Conservation (phyloP, 805 yeast genomes). For the Brettanomyces anomalus region DNA sequence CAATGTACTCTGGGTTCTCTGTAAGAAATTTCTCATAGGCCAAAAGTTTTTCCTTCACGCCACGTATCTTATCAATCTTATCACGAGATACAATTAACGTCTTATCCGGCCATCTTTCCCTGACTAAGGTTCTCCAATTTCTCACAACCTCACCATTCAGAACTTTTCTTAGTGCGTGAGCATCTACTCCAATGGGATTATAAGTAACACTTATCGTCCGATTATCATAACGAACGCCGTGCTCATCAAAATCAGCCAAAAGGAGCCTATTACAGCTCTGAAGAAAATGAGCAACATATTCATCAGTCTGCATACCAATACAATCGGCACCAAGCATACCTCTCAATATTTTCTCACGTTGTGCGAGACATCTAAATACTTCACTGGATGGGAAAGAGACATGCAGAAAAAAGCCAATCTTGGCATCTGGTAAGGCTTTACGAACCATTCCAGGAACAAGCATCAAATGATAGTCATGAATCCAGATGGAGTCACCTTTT, state of each 20-base stretch:
- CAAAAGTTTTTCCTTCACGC: slow-evolving; percentile 75
- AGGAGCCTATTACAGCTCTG: slow-evolving; percentile 83
- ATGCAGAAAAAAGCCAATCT: slow-evolving; percentile 87
- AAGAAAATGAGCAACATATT: slow-evolving; percentile 86
- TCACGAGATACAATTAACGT: slow-evolving; percentile 79
- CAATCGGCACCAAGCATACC: slow-evolving; percentile 89
- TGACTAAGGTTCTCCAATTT: slow-evolving; percentile 61
- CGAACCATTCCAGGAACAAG: slow-evolving; percentile 82
- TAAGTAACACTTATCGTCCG: slow-evolving; percentile 46
- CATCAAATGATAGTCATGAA: slow-evolving; percentile 88
- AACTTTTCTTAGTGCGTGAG: slow-evolving; percentile 39
- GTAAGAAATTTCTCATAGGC: slow-evolving; percentile 78
- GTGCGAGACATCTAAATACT: slow-evolving; percentile 90
- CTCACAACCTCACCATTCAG: slow-evolving; percentile 38
- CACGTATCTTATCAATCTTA: slow-evolving; percentile 79
- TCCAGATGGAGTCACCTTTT: slow-evolving; percentile 77
- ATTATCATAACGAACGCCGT: slow-evolving; percentile 53
- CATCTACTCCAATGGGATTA: slow-evolving; percentile 76
- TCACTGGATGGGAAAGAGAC: slow-evolving; percentile 94
- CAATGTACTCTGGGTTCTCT: slow-evolving; percentile 62
- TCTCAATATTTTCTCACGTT: slow-evolving; percentile 61
- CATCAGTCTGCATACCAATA: slow-evolving; percentile 84
- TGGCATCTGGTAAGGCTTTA: slow-evolving; percentile 64
- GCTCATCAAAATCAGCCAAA: slow-evolving; percentile 69
- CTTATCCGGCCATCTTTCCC: slow-evolving; percentile 70